phyloP scores from a whole-genome alignment of 2,329 filamentous ascomycete species.

The Huntiella omanensis region DNA sequence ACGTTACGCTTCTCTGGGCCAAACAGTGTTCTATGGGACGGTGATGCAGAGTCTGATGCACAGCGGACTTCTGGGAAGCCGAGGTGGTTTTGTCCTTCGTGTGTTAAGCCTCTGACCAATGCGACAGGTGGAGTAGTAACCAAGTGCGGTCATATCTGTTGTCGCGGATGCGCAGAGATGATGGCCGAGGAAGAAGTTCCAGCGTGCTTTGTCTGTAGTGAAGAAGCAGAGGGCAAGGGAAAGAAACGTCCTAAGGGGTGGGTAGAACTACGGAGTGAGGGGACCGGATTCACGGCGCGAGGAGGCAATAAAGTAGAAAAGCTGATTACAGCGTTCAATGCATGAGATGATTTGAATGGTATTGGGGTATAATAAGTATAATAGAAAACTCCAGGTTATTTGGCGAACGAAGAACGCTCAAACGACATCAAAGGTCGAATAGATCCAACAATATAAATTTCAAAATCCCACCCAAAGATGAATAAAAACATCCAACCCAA shows the following conservation, averaged over 20 bases:
- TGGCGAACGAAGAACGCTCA: not conserved
- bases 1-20: constrained; percentile 62
- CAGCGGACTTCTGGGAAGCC: not conserved
- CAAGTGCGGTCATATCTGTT: constrained; percentile 83
- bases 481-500: not conserved
- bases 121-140: constrained; percentile 64
- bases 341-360: constrained; percentile 20
- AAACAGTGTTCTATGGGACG: constrained; percentile 20
- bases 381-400: not conserved
- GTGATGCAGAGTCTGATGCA: not conserved
- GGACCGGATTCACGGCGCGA: constrained; percentile 82
- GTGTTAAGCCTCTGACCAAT: constrained; percentile 67
- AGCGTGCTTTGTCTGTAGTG: constrained; percentile 71
- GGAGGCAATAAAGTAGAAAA: constrained; percentile 69
- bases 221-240: constrained; percentile 37
- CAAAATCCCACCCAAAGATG: not conserved
- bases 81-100: constrained; percentile 54
- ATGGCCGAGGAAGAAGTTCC: constrained; percentile 29
- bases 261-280: constrained; percentile 65
- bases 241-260: constrained; percentile 40
- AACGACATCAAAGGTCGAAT: not conserved
- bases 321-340: constrained; percentile 69
- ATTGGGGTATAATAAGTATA: not conserved
- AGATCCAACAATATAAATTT: not conserved
- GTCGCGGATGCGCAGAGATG: constrained; percentile 41